phyloP scores from a whole-genome alignment of 2,329 filamentous ascomycete species.

The Penicillium griseofulvum region DNA sequence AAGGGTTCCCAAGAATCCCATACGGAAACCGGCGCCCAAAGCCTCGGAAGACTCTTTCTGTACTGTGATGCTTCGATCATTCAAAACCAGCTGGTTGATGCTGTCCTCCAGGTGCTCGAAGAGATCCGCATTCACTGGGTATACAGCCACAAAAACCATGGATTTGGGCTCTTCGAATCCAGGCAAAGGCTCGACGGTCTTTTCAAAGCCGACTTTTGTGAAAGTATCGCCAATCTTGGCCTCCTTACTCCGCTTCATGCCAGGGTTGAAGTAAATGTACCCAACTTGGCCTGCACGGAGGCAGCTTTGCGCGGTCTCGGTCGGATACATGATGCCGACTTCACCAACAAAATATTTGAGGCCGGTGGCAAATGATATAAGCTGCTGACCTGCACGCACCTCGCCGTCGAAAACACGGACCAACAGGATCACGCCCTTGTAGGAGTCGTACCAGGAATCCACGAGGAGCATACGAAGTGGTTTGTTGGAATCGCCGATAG shows the following conservation, averaged over 20 bases:
- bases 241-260: slow-evolving; percentile 95
- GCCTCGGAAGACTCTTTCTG: slow-evolving; percentile 95
- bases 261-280: slow-evolving; percentile 95
- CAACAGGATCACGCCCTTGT: slow-evolving; percentile 86
- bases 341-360: slow-evolving; percentile 91
- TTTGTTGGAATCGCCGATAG: slow-evolving; percentile 67
- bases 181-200: slow-evolving; percentile 73
- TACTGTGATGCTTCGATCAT: slow-evolving; percentile 90
- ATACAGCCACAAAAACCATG: slow-evolving; percentile 98
- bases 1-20: slow-evolving; percentile 93
- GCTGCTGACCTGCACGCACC: slow-evolving; percentile 75
- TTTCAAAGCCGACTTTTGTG: slow-evolving; percentile 75
- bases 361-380: slow-evolving; percentile 85
- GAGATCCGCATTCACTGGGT: slow-evolving; percentile 86
- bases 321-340: slow-evolving; percentile 93
- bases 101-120: slow-evolving; percentile 87
- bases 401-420: slow-evolving; percentile 89
- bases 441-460: slow-evolving; percentile 97
- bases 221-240: slow-evolving; percentile 96
- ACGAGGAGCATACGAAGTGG: slow-evolving; percentile 84
- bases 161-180: slow-evolving; percentile 97
- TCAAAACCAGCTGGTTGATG: slow-evolving; percentile 88
- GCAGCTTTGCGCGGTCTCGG: slow-evolving; percentile 74
- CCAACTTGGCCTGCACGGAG: slow-evolving; percentile 91
- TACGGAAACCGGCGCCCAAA: slow-evolving; percentile 85